Percentiles rank a stretch among this genome's conserved stretches.
These are phyloP conservation scores for Setomelanomma holmii DNA, from an alignment of 2,329 filamentous ascomycete species.

Conservation along the genomic window DNA sequence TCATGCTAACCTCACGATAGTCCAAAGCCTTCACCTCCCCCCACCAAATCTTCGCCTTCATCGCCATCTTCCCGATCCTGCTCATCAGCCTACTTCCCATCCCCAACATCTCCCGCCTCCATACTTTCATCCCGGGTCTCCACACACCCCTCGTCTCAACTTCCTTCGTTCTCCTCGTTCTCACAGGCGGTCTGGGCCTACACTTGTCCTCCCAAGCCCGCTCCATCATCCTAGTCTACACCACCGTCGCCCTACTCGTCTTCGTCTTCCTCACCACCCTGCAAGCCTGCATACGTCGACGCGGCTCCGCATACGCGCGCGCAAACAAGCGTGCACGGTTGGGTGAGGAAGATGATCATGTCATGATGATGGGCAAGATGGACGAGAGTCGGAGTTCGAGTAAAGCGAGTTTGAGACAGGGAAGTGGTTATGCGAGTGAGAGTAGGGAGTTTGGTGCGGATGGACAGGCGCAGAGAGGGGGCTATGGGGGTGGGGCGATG, in stretches of 20 bases:
- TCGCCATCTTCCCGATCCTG: conserved; percentile 55
- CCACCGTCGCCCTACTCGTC: conserved; percentile 31
- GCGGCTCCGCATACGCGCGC: conserved; percentile 35
- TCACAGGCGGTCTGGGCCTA: conserved; percentile 45
- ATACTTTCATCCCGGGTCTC: conserved; percentile 50
- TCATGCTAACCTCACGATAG: conserved; percentile 25
- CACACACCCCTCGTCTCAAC: conserved; percentile 52
- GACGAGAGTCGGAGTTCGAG: conserved; percentile 12
- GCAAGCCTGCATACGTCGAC: conserved; percentile 33
- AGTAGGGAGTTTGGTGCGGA: conserved; percentile 16
- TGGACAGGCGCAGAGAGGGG: conserved; percentile 14
- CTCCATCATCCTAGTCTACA: conserved; percentile 37
- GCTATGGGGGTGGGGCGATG: conserved; percentile 43
- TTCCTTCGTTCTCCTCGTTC: conserved; percentile 33
- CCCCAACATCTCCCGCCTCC: conserved; percentile 39
- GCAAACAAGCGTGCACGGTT: conserved; percentile 12
- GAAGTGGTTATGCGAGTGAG: background rate
- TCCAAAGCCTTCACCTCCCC: conserved; percentile 52
- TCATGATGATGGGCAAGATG: conserved; percentile 30
- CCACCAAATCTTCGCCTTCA: conserved; percentile 58
- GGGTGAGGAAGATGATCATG: conserved; percentile 28
- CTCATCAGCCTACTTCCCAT: conserved; percentile 33
- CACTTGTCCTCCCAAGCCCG: conserved; percentile 32
- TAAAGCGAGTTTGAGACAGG: conserved; percentile 15
- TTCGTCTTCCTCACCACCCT: conserved; percentile 29